These are phyloP conservation scores for Bertia moriformis DNA, from an alignment of 2,329 filamentous ascomycete genomes.

Conservation along the genomic window DNA sequence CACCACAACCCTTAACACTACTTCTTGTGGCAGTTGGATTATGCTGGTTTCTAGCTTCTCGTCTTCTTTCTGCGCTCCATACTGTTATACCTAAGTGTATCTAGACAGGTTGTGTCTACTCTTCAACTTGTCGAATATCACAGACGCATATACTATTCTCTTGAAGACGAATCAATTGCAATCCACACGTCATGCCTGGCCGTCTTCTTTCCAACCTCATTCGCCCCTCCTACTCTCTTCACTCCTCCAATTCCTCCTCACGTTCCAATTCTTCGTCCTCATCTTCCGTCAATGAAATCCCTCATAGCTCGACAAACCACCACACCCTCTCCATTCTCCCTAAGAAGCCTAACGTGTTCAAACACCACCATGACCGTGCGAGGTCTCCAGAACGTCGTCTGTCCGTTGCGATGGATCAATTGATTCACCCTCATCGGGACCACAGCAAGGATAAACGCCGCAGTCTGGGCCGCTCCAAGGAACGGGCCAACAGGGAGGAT, in stretches of 20 bases:
- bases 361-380: constrained; percentile 12
- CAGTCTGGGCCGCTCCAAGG: constrained; percentile 20
- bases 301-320: too few species aligned
- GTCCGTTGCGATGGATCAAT: constrained; percentile 23
- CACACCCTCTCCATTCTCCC: neutral
- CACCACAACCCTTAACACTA: too few species aligned
- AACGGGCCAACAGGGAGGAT: constrained; percentile 12
- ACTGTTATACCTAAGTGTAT: too few species aligned
- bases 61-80: too few species aligned
- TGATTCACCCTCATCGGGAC: constrained; percentile 23
- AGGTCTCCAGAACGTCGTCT: constrained; percentile 19
- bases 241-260: constrained; percentile 12
- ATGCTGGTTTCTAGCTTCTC: too few species aligned
- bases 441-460: constrained; percentile 23
- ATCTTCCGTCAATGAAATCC: neutral
- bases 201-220: constrained; percentile 21
- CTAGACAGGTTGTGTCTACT: too few species aligned
- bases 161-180: too few species aligned
- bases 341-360: constrained; percentile 4
- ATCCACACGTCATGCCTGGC: constrained; percentile 16
- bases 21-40: too few species aligned
- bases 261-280: constrained; percentile 17
- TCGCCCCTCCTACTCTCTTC: constrained; percentile 13
- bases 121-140: too few species aligned
- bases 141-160: too few species aligned